These are phyloP conservation scores for Spergularia azorica DNA, from an alignment of 179 eudicot genomes.

Conservation along the genomic window DNA sequence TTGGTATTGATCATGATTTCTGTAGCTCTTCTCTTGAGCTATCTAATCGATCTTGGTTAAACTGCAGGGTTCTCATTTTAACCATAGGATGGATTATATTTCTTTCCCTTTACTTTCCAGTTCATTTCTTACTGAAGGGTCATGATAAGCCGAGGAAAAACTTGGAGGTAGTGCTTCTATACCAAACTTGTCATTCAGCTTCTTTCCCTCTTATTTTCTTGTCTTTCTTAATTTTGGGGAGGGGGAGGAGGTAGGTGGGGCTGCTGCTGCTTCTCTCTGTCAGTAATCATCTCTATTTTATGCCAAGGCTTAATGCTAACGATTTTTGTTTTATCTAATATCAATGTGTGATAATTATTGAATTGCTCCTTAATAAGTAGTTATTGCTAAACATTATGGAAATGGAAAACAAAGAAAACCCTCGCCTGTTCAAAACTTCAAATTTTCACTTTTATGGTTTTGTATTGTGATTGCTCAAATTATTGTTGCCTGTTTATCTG, in stretches of 20 bases:
- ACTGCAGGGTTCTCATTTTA: slow-evolving; percentile 66
- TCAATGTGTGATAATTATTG: too few relatives aligned
- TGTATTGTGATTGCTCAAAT: not conserved
- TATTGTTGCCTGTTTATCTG: not conserved
- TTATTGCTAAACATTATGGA: too few relatives aligned
- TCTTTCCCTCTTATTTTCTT: not conserved
- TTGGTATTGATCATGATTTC: too few relatives aligned
- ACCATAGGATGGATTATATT: slow-evolving; percentile 87
- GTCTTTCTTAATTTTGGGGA: not conserved
- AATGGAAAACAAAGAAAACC: not conserved
- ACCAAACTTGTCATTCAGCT: not conserved
- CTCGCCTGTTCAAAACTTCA: not conserved
- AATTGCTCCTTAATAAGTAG: too few relatives aligned
- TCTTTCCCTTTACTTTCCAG: slow-evolving; percentile 84
- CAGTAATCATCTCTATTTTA: too few relatives aligned
- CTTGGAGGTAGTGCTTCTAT: slow-evolving; percentile 55
- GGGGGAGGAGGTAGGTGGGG: not conserved
- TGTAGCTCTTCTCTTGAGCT: not conserved
- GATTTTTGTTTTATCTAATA: too few relatives aligned
- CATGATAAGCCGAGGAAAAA: slow-evolving; percentile 73
- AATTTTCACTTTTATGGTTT: not conserved
- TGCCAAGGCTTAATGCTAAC: too few relatives aligned
- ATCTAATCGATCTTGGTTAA: slow-evolving; percentile 5
- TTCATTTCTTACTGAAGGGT: slow-evolving; percentile 72
- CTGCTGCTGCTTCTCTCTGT: too few relatives aligned